Evolutionary conservation across 169 alveolate genomes (phyloP).

Genomic region (Babesia caballi): DNA sequence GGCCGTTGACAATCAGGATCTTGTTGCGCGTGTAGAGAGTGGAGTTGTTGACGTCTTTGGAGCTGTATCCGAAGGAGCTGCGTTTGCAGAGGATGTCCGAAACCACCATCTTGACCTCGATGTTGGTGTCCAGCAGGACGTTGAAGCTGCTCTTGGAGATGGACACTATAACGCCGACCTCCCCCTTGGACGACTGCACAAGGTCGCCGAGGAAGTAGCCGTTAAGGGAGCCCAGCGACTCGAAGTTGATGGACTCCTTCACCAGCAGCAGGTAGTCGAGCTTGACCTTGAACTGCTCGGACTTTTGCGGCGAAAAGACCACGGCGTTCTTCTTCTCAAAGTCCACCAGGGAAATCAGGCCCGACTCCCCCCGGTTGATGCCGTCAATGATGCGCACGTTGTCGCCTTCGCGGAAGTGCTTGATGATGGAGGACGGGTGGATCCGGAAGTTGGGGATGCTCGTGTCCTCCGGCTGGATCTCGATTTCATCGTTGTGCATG

Average conservation of each 20-base stretch:
- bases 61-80: slow-evolving; percentile 67
- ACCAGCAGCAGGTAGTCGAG: slow-evolving; percentile 65
- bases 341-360: slow-evolving; percentile 74
- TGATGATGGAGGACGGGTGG: slow-evolving; percentile 65
- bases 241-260: slow-evolving; percentile 62
- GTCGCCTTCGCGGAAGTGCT: slow-evolving; percentile 81
- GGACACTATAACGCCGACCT: slow-evolving; percentile 78
- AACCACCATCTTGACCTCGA: slow-evolving; percentile 46
- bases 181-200: slow-evolving; percentile 77
- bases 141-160: slow-evolving; percentile 73
- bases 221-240: slow-evolving; percentile 66
- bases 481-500: slow-evolving; percentile 68
- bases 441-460: slow-evolving; percentile 74
- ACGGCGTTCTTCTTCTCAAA: slow-evolving; percentile 69
- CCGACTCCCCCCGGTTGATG: slow-evolving; percentile 79
- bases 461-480: slow-evolving; percentile 75
- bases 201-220: slow-evolving; percentile 81
- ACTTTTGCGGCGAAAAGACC: slow-evolving; percentile 74
- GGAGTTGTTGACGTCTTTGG: slow-evolving; percentile 69
- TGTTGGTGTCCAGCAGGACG: slow-evolving; percentile 61
- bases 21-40: slow-evolving; percentile 60
- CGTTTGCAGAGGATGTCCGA: slow-evolving; percentile 71
- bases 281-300: slow-evolving; percentile 67
- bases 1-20: slow-evolving; percentile 67
- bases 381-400: slow-evolving; percentile 81